Base-by-base conservation (phyloP, 2,329 filamentous ascomycete genomes). In the Pseudofabraea citricarpa region DNA sequence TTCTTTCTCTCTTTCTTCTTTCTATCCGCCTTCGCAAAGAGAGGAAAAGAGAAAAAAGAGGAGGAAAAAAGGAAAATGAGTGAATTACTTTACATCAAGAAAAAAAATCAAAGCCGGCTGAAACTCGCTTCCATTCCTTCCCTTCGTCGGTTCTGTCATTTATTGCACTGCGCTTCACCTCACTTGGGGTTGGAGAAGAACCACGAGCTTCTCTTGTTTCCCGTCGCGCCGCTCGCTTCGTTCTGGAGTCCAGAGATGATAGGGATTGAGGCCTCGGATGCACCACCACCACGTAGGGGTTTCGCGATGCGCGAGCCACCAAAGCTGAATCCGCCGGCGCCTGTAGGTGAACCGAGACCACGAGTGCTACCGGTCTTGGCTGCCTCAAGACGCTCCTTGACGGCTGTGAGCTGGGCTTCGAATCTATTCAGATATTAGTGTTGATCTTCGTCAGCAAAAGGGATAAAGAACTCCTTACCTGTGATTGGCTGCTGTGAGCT, bases 351-450 rank as follows among this genome's bases (percentile, higher is more conserved):
- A 53, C 80, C 79, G 43, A 96, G 79, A 42, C 88, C 90, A 53
- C 90, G 85, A 9, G 90, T 95, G 53, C 87, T 93, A 58, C 90
- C 89, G 38, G 84, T 81, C 70, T 97, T 98, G 64, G 90, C 93
- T 41, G 89, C 87, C 69, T 98, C 93, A 54, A 98, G 84, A 50
- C 93, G 87, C 65, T 98, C 93, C 74, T 97, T 98, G 69, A 98
- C 93, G 40, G 90, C 90, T 33, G 90, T 87, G 63, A 98, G 87
- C 70, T 98, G 93, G 27, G 88, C 85, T 73, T 98, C 93, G 73
- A 98, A 98, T 65, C 93, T 97, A 63, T 41, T 15, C 23, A 12
- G 5, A 15, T 36, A 9, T 22, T 50, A 42, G 31, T 27, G 19
- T 31, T 15, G 47, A 26, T 7, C 18, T 18, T 36, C 22, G 22